Evolutionary conservation across 306 rosid genomes (phyloP).

Genomic region (Vigna nakashimae): DNA sequence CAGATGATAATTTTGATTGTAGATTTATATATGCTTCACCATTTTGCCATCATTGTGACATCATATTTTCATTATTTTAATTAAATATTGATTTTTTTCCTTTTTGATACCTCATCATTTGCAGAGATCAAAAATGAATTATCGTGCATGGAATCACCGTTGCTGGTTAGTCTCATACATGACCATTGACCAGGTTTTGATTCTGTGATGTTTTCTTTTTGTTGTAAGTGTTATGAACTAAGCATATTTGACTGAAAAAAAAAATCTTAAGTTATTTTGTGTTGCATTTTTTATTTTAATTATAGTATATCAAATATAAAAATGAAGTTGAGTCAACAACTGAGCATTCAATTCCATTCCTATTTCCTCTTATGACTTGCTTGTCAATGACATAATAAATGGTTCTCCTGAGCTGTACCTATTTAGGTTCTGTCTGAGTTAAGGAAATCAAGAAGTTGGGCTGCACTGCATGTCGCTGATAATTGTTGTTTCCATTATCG

Average conservation of each 20-base stretch:
- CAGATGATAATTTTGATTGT: slow-evolving; percentile 23
- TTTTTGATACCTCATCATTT: slow-evolving; percentile 40
- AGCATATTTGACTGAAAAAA: slow-evolving; percentile 10
- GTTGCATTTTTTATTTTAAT: background rate
- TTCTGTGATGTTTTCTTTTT: background rate
- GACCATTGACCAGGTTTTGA: slow-evolving; percentile 68
- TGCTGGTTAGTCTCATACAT: slow-evolving; percentile 85
- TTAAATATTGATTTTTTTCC: slow-evolving; percentile 30
- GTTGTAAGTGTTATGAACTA: background rate
- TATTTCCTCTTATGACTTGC: background rate
- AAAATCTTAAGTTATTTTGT: background rate
- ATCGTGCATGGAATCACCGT: slow-evolving; percentile 95
- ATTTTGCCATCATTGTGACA: slow-evolving; percentile 16
- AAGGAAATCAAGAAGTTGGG: slow-evolving; percentile 76
- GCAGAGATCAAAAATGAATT: slow-evolving; percentile 92
- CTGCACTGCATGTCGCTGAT: slow-evolving; percentile 83
- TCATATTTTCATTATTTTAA: slow-evolving; percentile 20
- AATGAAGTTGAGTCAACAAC: background rate
- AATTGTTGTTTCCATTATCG: slow-evolving; percentile 85
- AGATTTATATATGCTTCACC: slow-evolving; percentile 26
- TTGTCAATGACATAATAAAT: background rate
- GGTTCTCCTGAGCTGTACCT: slow-evolving; percentile 35
- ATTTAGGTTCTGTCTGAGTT: slow-evolving; percentile 72
- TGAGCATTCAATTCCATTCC: background rate
- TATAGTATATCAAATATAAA: background rate